These are phyloP conservation scores for Capronia epimyces DNA, from an alignment of 2,329 filamentous ascomycete species.

Conservation along the genomic window DNA sequence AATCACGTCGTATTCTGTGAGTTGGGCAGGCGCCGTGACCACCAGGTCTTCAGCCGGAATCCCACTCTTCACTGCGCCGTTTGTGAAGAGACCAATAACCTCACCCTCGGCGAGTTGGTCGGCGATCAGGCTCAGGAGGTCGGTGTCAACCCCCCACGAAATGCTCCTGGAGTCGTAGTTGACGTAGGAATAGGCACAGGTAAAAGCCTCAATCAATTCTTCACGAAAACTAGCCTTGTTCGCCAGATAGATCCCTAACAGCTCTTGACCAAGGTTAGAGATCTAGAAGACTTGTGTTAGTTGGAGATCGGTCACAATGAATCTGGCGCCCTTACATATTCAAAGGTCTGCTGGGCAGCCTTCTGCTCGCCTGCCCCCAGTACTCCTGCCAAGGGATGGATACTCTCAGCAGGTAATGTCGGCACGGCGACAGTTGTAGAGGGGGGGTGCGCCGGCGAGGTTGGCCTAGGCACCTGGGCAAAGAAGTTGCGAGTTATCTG, in stretches of 20 bases:
- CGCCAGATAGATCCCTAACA: background rate
- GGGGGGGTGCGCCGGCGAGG: too few relatives aligned
- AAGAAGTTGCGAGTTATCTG: constrained; percentile 11
- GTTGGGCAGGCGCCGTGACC: background rate
- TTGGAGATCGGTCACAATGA: background rate
- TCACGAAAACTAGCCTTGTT: background rate
- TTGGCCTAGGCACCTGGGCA: background rate
- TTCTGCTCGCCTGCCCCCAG: too few relatives aligned
- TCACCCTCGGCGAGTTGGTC: background rate
- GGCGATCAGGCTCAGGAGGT: background rate
- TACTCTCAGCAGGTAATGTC: too few relatives aligned
- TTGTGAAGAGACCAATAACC: background rate
- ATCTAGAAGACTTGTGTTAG: background rate
- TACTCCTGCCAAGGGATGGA: too few relatives aligned
- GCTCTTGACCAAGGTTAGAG: background rate
- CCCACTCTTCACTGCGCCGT: background rate
- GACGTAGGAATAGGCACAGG: background rate
- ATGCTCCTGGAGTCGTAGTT: background rate
- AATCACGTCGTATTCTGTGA: background rate
- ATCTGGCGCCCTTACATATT: background rate
- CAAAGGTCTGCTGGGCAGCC: too few relatives aligned
- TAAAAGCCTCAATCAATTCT: background rate
- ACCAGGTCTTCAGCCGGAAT: background rate
- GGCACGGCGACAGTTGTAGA: too few relatives aligned
- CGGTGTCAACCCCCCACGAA: constrained; percentile 1